phyloP scores from a whole-genome alignment of 2,329 filamentous ascomycete species.

The Oidium heveae region DNA sequence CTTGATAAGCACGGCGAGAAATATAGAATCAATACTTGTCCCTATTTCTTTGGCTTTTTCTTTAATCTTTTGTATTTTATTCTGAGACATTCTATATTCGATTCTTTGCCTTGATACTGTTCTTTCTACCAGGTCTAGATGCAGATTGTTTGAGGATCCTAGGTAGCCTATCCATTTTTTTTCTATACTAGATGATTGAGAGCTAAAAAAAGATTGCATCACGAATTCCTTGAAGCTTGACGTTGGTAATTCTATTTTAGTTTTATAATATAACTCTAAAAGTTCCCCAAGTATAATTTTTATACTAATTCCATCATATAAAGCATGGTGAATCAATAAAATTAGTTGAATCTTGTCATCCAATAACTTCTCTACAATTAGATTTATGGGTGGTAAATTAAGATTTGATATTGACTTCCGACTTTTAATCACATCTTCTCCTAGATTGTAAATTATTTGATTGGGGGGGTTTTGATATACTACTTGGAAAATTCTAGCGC shows the following conservation, averaged over 20 bases:
- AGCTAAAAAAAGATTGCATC: conserved; percentile 17
- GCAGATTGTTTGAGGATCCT: conserved; percentile 7
- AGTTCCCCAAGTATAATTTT: conserved; percentile 32
- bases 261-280: conserved; percentile 17
- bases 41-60: conserved; percentile 23
- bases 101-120: conserved; percentile 6
- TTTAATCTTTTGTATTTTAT: conserved; percentile 21
- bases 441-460: conserved; percentile 12
- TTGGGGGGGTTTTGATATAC: conserved; percentile 20
- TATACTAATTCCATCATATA: conserved; percentile 72
- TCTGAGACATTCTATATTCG: conserved; percentile 21
- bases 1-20: conserved; percentile 47
- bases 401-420: conserved; percentile 3
- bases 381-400: conserved; percentile 7
- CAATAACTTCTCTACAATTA: conserved; percentile 6
- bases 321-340: conserved; percentile 53
- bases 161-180: conserved; percentile 21
- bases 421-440: background rate
- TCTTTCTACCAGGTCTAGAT: conserved; percentile 9
- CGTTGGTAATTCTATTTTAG: conserved; percentile 1
- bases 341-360: conserved; percentile 8
- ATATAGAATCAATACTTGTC: conserved; percentile 44
- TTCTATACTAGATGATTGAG: conserved; percentile 6
- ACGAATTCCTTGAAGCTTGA: conserved; percentile 13
- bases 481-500: conserved; percentile 36